Percentiles rank a stretch among this genome's conserved stretches.
These are phyloP conservation scores for Ensete glaucum DNA, from an alignment of 176 grass and related monocot species.

Conservation along the genomic window DNA sequence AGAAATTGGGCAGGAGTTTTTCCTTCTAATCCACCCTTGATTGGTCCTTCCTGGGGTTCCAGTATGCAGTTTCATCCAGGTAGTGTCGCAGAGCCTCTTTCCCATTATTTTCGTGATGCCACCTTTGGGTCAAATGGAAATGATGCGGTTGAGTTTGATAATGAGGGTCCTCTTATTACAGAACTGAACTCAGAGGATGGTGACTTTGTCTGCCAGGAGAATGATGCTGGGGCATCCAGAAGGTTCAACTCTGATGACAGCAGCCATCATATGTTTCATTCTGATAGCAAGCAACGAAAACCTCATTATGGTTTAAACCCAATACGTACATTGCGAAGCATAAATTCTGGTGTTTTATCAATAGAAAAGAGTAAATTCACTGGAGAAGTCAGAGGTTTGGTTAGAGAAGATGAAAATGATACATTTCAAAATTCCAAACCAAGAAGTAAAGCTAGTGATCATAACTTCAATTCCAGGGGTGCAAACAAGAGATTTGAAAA, in stretches of 20 bases:
- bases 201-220: slow-evolving; percentile 28
- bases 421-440: slow-evolving; percentile 35
- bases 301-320: slow-evolving; percentile 23
- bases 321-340: slow-evolving; percentile 1
- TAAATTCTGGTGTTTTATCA: slow-evolving; percentile 15
- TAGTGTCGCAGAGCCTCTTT: slow-evolving; percentile 37
- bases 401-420: slow-evolving; percentile 40
- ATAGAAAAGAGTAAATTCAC: slow-evolving; percentile 33
- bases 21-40: slow-evolving; percentile 33
- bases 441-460: slow-evolving; percentile 31
- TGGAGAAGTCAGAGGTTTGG: slow-evolving; percentile 22
- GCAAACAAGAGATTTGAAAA: slow-evolving; percentile 24
- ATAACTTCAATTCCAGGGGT: slow-evolving; percentile 27
- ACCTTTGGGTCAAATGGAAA: slow-evolving; percentile 39
- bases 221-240: slow-evolving; percentile 34
- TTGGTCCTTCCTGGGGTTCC: slow-evolving; percentile 40
- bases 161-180: slow-evolving; percentile 28
- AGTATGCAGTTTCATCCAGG: slow-evolving; percentile 52
- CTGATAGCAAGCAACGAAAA: slow-evolving; percentile 35
- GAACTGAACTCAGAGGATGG: slow-evolving; percentile 29
- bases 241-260: slow-evolving; percentile 32
- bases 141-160: slow-evolving; percentile 26
- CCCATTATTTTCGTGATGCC: slow-evolving; percentile 40
- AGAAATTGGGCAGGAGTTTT: slow-evolving; percentile 44
- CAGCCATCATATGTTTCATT: slow-evolving; percentile 37